Base-by-base conservation (phyloP, 495 filamentous ascomycete genomes). In the Talaromyces borbonicus region DNA sequence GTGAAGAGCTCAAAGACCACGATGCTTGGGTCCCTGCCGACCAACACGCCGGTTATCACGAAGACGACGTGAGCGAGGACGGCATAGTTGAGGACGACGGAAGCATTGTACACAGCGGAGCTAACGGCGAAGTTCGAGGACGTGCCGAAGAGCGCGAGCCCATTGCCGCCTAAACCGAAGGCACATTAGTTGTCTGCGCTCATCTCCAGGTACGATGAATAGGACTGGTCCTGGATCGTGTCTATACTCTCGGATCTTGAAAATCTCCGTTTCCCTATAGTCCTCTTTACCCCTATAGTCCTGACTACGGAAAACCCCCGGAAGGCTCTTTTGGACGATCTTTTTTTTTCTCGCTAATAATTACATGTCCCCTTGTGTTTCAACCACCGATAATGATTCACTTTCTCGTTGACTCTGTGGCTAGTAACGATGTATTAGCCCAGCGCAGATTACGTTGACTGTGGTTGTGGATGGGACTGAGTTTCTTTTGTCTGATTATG, bases 21-120 rank as follows among this genome's bases (percentile, higher is more conserved):
- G 86, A 93, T 61, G 85, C 83, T 4, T 96, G 92, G 92, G 79
- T 92, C 35, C 80, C 85, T 3, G 88, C 88, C 3, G 78, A 78
- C 45, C 80, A 87, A 53, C 90, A 95, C 68, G 60, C 69, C 35
- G 72, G 71, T 48, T 79, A 80, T 45, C 66, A 73, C 15, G 71
- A 80, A 24, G 78, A 81, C 14, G 78, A 80, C 8, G 81, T 81
- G 32, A 77, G 77, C 41, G 75, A 74, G 18, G 81, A 82, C 36
- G 76, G 78, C 26, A 71, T 69, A 30, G 56, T 65, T 14, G 63
- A 69, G 31, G 69, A 72, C 1, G 73, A 75, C 18, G 75, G 74
- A 24, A 72, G 75, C 8, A 72, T 72, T n/a, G 74, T 72, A 11
- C 68, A 68, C n/a, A 73, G 72, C 46, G 62, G 67, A 16, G 60